Evolutionary conservation across 345 rosid species (phyloP).

Genomic region (Cardamine occulta): DNA sequence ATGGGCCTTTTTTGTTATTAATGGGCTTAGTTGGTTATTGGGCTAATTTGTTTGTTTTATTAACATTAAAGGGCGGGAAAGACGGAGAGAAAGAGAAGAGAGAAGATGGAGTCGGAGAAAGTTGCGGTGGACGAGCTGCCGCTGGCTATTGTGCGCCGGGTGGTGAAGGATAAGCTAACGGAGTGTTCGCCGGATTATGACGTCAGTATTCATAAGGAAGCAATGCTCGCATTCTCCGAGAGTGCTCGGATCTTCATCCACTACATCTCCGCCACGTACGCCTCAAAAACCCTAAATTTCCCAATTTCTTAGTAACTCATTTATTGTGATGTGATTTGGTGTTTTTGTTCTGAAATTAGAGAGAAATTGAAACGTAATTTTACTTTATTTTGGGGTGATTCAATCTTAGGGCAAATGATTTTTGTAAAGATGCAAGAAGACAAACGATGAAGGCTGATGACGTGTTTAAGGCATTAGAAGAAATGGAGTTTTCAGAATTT

Average conservation of each 20-base stretch:
- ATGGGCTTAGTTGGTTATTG: conserved; percentile 4
- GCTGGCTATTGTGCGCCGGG: conserved; percentile 79
- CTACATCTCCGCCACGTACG: conserved; percentile 78
- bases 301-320: background rate
- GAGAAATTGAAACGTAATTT: background rate
- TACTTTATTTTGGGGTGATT: background rate
- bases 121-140: conserved; percentile 81
- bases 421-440: conserved; percentile 69
- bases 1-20: background rate
- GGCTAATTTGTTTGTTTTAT: background rate
- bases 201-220: conserved; percentile 50
- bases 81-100: conserved; percentile 15
- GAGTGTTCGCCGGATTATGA: conserved; percentile 71
- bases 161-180: conserved; percentile 84
- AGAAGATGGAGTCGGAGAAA: conserved; percentile 56
- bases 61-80: conserved; percentile 34
- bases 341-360: background rate
- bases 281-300: conserved; percentile 29
- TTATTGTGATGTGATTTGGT: background rate
- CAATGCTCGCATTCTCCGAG: conserved; percentile 46
- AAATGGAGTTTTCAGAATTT: conserved; percentile 73
- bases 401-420: conserved; percentile 63
- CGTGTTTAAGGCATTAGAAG: conserved; percentile 64
- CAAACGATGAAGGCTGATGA: conserved; percentile 71
- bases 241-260: conserved; percentile 78